Conservation (phyloP, 2,329 filamentous ascomycete species). For the Pseudogymnoascus destructans region DNA sequence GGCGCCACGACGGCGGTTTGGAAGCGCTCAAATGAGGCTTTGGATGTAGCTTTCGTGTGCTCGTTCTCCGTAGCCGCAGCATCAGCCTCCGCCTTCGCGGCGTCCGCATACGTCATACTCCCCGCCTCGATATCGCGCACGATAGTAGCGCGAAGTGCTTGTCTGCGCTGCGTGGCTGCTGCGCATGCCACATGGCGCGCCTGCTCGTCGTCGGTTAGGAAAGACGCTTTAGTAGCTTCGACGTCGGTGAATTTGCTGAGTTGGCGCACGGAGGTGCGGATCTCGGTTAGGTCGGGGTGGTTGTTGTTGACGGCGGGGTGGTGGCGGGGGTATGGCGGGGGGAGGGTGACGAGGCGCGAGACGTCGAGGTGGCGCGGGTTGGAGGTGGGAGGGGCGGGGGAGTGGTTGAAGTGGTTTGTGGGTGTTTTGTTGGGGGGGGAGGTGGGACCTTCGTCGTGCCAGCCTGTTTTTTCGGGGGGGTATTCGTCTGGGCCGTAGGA, state of each 20-base stretch:
- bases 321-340: too few relatives aligned
- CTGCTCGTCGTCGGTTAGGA: conserved; percentile 41
- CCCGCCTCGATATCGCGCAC: conserved; percentile 67
- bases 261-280: conserved; percentile 66
- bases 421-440: conserved; percentile 22
- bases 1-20: conserved; percentile 74
- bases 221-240: conserved; percentile 52
- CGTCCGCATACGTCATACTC: conserved; percentile 69
- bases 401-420: conserved; percentile 28
- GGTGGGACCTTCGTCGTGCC: conserved; percentile 29
- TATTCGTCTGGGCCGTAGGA: conserved; percentile 37
- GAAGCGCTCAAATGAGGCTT: conserved; percentile 72
- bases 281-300: not conserved
- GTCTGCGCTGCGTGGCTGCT: conserved; percentile 39
- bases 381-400: conserved; percentile 31
- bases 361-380: conserved; percentile 59
- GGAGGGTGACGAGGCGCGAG: conserved; percentile 75
- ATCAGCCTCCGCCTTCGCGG: conserved; percentile 67
- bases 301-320: too few relatives aligned
- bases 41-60: conserved; percentile 57
- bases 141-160: conserved; percentile 59
- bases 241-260: conserved; percentile 64
- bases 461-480: conserved; percentile 50
- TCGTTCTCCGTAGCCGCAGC: conserved; percentile 57
- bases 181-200: conserved; percentile 42